Base-by-base conservation (phyloP, 2,329 filamentous ascomycete genomes). In the Hymenoscyphus fraxineus region DNA sequence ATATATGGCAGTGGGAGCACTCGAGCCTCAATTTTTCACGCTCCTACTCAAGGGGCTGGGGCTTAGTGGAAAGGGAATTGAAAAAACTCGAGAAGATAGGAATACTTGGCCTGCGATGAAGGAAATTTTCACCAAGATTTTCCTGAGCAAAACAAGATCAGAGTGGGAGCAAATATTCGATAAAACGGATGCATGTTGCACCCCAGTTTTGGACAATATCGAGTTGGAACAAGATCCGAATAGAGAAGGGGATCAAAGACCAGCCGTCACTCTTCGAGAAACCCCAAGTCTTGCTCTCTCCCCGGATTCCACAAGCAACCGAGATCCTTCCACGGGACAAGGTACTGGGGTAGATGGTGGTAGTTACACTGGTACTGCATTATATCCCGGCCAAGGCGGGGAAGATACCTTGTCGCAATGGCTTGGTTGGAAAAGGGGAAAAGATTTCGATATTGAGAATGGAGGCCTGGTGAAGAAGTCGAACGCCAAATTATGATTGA, bases 91-190 rank as follows among this genome's bases (percentile, higher is more conserved):
- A 51, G 74, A 84, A 41, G 86, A 96, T 71, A 81, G 80, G 62
- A 77, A 70, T 0, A 83, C 82, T 27, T 97, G 93, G 93, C 83
- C 85, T 0, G 83, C 81, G 58, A 81, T 97, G 71, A 82, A 83
- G 60, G 73, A 77, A 0, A 74, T 86, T 2, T 89, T 96, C 69
- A 82, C 82, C 2, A 74, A 74, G 3, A 80, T 79, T 0, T 97
- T 98, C 76, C 85, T 82, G 75, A 77, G 79, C 56, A 92, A 87
- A 78, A 89, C 89, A 4, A 83, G 93, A 40, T 74, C 77, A 0
- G 89, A 96, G 75, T 98, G 94, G 94, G 94, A 97, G 77, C 75
- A 66, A 3, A 80, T 96, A 6, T 98, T 97, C 75, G 91, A 96
- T 75, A 91, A 90, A 12, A 95, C 91, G 0, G 94, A 98, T 78